Evolutionary conservation across 441 rosid genomes (phyloP).

Genomic region (Breynia disticha): DNA sequence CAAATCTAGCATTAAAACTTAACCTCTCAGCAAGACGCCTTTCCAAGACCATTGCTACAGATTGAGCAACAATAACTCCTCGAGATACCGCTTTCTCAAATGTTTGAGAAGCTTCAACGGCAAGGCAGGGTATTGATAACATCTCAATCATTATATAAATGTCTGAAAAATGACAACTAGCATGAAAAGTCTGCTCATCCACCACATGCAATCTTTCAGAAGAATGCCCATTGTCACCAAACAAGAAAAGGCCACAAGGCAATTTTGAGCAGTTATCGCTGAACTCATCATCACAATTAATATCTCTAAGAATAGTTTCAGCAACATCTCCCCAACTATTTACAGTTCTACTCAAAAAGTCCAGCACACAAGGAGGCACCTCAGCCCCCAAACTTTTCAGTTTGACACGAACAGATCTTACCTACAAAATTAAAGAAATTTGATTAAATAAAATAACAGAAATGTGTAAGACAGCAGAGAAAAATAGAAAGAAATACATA

Average conservation of each 20-base stretch:
- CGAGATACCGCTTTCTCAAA: slow-evolving; percentile 87
- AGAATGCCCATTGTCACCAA: slow-evolving; percentile 58
- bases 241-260: slow-evolving; percentile 47
- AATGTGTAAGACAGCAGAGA: neutral
- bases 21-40: slow-evolving; percentile 54
- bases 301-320: slow-evolving; percentile 69
- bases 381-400: slow-evolving; percentile 73
- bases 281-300: slow-evolving; percentile 62
- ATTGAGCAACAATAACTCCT: slow-evolving; percentile 68
- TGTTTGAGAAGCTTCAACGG: slow-evolving; percentile 83
- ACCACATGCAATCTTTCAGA: slow-evolving; percentile 41
- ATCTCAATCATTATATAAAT: slow-evolving; percentile 83
- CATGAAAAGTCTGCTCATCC: slow-evolving; percentile 48
- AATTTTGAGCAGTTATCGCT: slow-evolving; percentile 38
- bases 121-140: slow-evolving; percentile 83
- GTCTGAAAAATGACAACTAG: slow-evolving; percentile 62
- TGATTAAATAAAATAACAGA: slow-evolving; percentile 15
- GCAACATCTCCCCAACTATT: slow-evolving; percentile 93
- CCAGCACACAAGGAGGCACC: slow-evolving; percentile 78
- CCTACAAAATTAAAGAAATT: slow-evolving; percentile 39
- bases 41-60: slow-evolving; percentile 79
- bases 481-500: slow-evolving; percentile 28
- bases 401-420: slow-evolving; percentile 74
- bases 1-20: slow-evolving; percentile 39
- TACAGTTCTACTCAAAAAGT: slow-evolving; percentile 75